Percentiles rank a stretch among this genome's conserved stretches.
Conservation (phyloP, 129 eudicot genomes). For the Chrysanthemum seticuspe region DNA sequence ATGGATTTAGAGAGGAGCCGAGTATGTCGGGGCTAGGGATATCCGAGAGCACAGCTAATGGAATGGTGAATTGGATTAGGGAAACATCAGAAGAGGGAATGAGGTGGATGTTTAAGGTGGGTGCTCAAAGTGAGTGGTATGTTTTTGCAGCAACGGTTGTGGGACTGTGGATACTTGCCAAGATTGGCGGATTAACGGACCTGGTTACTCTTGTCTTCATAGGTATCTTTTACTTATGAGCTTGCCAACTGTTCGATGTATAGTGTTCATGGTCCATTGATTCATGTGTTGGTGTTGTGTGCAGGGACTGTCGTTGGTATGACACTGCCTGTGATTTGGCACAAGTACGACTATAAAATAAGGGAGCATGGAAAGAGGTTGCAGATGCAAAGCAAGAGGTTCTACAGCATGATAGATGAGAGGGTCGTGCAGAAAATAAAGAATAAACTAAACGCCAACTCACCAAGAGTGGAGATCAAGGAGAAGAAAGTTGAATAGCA, state of each 20-base stretch:
- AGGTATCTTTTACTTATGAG: conserved; percentile 31
- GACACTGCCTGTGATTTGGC: conserved; percentile 51
- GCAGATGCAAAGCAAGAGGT: conserved; percentile 41
- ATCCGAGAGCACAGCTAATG: conserved; percentile 40
- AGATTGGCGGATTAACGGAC: conserved; percentile 44
- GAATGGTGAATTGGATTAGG: conserved; percentile 28
- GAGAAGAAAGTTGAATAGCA: conserved; percentile 50
- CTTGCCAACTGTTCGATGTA: background rate
- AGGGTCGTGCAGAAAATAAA: conserved; percentile 41
- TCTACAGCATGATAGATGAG: conserved; percentile 39
- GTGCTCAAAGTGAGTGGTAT: conserved; percentile 64
- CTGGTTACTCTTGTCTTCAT: conserved; percentile 51
- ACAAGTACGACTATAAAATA: conserved; percentile 45
- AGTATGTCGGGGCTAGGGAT: conserved; percentile 46
- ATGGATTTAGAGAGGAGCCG: conserved; percentile 54
- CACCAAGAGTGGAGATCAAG: conserved; percentile 28
- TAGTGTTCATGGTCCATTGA: background rate
- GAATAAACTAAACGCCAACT: conserved; percentile 30
- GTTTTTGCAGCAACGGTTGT: conserved; percentile 42
- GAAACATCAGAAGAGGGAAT: conserved; percentile 35
- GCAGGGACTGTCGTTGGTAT: conserved; percentile 52
- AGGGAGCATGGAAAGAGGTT: conserved; percentile 43
- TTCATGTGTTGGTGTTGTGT: background rate
- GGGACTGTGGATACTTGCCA: conserved; percentile 49
- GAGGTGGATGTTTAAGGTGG: conserved; percentile 60